Conservation (phyloP, 1,139 yeast species). For the Candida mesenterica region DNA sequence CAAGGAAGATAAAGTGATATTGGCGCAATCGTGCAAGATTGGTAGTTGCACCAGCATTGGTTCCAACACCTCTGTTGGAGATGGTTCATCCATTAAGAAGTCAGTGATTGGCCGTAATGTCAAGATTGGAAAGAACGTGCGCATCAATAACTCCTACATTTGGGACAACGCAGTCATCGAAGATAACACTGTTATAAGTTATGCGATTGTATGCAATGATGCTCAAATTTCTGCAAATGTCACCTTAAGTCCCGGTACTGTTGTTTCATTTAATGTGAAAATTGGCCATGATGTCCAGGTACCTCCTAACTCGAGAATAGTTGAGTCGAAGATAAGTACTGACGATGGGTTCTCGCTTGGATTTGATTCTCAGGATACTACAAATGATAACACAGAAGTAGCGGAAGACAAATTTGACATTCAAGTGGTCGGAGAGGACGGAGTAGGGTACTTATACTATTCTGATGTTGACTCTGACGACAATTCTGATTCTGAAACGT, state of each 20-base stretch:
- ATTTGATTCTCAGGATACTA: constrained; percentile 18
- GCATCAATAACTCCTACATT: constrained; percentile 69
- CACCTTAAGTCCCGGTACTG: constrained; percentile 61
- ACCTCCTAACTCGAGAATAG: constrained; percentile 51
- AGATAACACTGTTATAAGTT: constrained; percentile 56
- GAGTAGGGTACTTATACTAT: constrained; percentile 58
- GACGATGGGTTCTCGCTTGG: constrained; percentile 18
- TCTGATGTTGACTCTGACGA: constrained; percentile 44
- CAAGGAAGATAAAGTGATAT: constrained; percentile 75
- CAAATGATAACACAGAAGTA: constrained; percentile 28
- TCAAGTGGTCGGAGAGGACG: constrained; percentile 56
- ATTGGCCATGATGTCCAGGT: constrained; percentile 53
- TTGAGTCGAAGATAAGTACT: constrained; percentile 45
- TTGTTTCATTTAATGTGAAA: constrained; percentile 72
- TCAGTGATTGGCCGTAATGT: constrained; percentile 87
- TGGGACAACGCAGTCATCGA: constrained; percentile 82
- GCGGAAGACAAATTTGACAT: constrained; percentile 22
- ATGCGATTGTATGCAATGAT: constrained; percentile 68
- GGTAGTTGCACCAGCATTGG: constrained; percentile 81
- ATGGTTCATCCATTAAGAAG: constrained; percentile 51
- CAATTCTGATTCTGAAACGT: constrained; percentile 36
- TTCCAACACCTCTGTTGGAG: constrained; percentile 63
- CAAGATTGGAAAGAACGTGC: constrained; percentile 74
- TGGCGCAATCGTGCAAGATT: constrained; percentile 89
- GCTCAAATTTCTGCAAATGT: constrained; percentile 55